phyloP scores from a whole-genome alignment of 768 basidiomycete species.

The Lentinula edodes region DNA sequence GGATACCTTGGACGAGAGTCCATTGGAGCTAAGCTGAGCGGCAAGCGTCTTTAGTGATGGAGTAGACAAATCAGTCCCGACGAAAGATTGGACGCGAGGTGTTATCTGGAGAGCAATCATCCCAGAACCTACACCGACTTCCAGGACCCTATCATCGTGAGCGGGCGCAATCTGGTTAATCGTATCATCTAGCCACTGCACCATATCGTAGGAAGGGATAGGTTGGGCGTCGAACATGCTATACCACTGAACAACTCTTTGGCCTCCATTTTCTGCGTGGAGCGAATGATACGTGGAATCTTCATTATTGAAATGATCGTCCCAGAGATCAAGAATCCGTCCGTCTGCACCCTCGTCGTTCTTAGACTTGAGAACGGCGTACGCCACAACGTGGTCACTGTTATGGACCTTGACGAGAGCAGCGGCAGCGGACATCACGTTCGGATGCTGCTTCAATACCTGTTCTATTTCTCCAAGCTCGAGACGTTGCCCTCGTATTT shows the following conservation, averaged over 20 bases:
- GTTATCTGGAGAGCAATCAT: not conserved
- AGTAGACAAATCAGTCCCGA: not conserved
- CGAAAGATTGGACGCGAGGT: not conserved
- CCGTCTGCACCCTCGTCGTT: not conserved
- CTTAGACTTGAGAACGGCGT: not conserved
- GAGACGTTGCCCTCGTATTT: not conserved
- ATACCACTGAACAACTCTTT: not conserved
- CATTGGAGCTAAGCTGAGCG: not conserved
- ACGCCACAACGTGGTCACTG: not conserved
- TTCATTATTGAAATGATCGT: not conserved
- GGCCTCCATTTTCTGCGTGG: not conserved
- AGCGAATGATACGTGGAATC: not conserved
- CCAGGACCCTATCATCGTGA: not conserved
- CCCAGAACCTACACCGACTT: not conserved
- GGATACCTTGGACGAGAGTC: not conserved
- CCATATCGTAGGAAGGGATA: not conserved
- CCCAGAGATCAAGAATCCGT: not conserved
- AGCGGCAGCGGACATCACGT: not conserved
- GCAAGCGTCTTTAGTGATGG: not conserved
- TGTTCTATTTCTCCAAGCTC: not conserved
- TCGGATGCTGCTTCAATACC: not conserved
- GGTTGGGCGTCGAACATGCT: conserved; percentile 2
- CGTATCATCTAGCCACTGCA: not conserved
- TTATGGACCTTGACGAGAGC: not conserved
- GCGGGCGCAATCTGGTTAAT: not conserved